A percentile compares a stretch with the other conserved stretches of the same genome.
Evolutionary conservation across 169 alveolate genomes (phyloP).

Genomic region (Plasmodium cynomolgi): DNA sequence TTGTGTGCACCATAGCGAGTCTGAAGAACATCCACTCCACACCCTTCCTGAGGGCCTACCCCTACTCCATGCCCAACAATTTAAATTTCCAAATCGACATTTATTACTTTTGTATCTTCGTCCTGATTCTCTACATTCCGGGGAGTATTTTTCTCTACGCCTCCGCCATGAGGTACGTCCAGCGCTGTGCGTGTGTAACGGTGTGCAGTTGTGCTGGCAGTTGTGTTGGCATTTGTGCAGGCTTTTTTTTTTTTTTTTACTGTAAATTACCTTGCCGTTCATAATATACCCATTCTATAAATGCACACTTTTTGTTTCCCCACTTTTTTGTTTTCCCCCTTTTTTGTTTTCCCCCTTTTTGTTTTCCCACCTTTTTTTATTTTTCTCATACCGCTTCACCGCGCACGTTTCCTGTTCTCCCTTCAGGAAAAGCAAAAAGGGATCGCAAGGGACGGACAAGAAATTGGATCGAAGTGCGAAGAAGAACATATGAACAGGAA

Average conservation of each 20-base stretch:
- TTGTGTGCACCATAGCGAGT: slow-evolving; percentile 54
- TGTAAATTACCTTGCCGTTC: not conserved
- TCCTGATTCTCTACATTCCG: slow-evolving; percentile 53
- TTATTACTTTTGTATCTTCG: slow-evolving; percentile 61
- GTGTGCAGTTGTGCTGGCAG: not conserved
- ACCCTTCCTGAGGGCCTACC: slow-evolving; percentile 57
- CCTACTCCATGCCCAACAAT: slow-evolving; percentile 74
- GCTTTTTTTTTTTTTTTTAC: not conserved
- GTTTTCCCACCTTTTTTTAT: not conserved
- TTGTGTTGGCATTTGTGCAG: not conserved
- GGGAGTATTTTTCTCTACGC: slow-evolving; percentile 57
- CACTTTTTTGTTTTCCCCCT: not conserved
- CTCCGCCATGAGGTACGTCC: slow-evolving; percentile 38
- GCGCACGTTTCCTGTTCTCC: not conserved
- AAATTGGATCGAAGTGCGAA: slow-evolving; percentile 24
- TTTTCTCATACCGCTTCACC: not conserved
- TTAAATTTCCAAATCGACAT: slow-evolving; percentile 72
- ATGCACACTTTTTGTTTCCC: not conserved
- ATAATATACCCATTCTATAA: not conserved
- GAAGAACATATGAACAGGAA: not conserved
- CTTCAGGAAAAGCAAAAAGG: slow-evolving; percentile 44
- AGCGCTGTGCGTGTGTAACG: not conserved
- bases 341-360: not conserved
- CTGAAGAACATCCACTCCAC: slow-evolving; percentile 41
- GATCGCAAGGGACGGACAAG: not conserved